These are phyloP conservation scores for Martiniozyma asiatica DNA, from an alignment of 1,139 yeast species.

Conservation along the genomic window DNA sequence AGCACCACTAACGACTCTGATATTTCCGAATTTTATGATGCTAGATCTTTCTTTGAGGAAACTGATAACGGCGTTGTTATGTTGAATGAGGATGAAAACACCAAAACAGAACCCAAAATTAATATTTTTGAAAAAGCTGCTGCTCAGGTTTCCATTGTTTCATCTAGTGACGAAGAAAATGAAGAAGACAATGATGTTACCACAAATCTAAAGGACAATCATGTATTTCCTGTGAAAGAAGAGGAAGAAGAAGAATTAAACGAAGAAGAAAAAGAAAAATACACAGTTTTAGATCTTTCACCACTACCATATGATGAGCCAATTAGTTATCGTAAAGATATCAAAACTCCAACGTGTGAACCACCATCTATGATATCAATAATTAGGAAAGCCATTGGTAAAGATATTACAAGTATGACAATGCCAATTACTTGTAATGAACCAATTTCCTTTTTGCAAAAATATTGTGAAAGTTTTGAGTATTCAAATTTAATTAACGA, in stretches of 20 bases:
- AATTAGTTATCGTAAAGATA: slow-evolving; percentile 44
- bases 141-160: too few species aligned
- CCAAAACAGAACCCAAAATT: slow-evolving; percentile 1
- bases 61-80: slow-evolving; percentile 23
- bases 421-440: slow-evolving; percentile 95
- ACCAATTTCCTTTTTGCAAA: slow-evolving; percentile 74
- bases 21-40: slow-evolving; percentile 50
- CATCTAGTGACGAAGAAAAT: slow-evolving; percentile 16
- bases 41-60: slow-evolving; percentile 42
- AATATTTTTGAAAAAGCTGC: slow-evolving; percentile 1
- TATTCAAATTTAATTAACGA: slow-evolving; percentile 55
- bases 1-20: too few species aligned
- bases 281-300: slow-evolving; percentile 27
- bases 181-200: slow-evolving; percentile 12
- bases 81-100: slow-evolving; percentile 12
- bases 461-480: slow-evolving; percentile 69
- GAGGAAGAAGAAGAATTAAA: slow-evolving; percentile 5
- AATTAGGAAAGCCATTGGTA: slow-evolving; percentile 83
- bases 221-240: too few species aligned
- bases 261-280: not conserved
- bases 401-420: slow-evolving; percentile 72
- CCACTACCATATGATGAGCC: slow-evolving; percentile 45
- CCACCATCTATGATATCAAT: slow-evolving; percentile 80
- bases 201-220: too few species aligned
- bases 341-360: slow-evolving; percentile 46